Percentiles rank a stretch among this genome's conserved stretches.
phyloP scores from a whole-genome alignment of 805 yeast genomes.

The Teunomyces aglyptinius region DNA sequence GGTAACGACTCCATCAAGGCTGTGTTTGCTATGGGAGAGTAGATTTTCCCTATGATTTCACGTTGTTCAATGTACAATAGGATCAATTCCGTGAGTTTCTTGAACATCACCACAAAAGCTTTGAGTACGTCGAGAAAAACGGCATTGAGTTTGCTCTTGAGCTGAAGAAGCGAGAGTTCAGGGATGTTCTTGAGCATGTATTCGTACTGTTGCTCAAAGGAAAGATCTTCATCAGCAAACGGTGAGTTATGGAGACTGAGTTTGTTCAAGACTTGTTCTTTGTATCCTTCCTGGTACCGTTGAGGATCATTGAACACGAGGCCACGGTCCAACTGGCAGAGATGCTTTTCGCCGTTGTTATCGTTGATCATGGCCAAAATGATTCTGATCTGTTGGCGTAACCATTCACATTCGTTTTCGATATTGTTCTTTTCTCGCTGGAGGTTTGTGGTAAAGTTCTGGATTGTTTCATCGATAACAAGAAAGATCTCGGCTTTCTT shows the following conservation, averaged over 20 bases:
- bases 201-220: constrained; percentile 22
- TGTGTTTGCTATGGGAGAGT: constrained; percentile 9
- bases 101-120: constrained; percentile 28
- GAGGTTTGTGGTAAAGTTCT: constrained; percentile 32
- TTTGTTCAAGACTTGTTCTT: constrained; percentile 22
- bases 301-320: constrained; percentile 28
- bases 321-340: constrained; percentile 26
- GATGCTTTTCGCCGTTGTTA: constrained; percentile 24
- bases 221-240: constrained; percentile 20
- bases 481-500: constrained; percentile 52
- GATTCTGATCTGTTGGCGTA: constrained; percentile 40
- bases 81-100: constrained; percentile 28
- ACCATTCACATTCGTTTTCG: constrained; percentile 45
- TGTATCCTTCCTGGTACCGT: constrained; percentile 29
- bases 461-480: constrained; percentile 48
- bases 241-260: constrained; percentile 19
- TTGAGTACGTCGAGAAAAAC: constrained; percentile 37
- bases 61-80: constrained; percentile 24
- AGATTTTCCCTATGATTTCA: constrained; percentile 27
- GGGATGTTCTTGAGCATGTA: constrained; percentile 25
- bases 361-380: constrained; percentile 42
- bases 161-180: constrained; percentile 28
- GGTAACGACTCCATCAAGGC: constrained; percentile 26
- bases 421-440: constrained; percentile 38
- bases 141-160: constrained; percentile 30